Base-by-base conservation (phyloP, 192 early-diverging fungal species). In the Spizellomyces punctatus region DNA sequence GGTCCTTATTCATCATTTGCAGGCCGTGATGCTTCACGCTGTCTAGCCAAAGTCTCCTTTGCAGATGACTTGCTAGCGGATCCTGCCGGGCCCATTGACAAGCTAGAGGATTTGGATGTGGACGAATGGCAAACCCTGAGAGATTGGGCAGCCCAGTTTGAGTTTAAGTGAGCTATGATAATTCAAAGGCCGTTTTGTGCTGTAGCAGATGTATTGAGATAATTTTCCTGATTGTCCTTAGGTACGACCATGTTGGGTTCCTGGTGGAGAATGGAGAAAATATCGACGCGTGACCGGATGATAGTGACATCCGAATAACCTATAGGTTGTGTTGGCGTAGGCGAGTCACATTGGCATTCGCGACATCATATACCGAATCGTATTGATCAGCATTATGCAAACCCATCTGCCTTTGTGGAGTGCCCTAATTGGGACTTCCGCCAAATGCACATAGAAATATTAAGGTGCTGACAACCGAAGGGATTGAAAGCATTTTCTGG, bases 1-100 rank as follows among this genome's bases (percentile, higher is more conserved):
- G 94, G 94, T 6, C 94, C 92, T n/a, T 98, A 98, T 72, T 91
- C 88, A 42, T 96, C 95, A 85, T 98, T 97, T 89, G 90, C 95
- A 6, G 96, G 96, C 2, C 88, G 91, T n/a, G 96, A 98, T 82
- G 95, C 96, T 14, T 95, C 94, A 17, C 87, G 96, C 43, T 95
- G 96, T 0, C 79, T 98, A 64, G 92, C 95, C 46, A 90, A 95
- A 75, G 83, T 91, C 64, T 91, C 91, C 55, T 96, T 98, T 73
- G 92, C 94, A 67, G 79, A 72, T 56, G 81, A 83, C 9, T 85
- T 96, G 81, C 64, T 98, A 63, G 74, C 81, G 2, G 83, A 86
- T n/a, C 49, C 90, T 19, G 85, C 92, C 46, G 83, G 76, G 16
- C 89, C 92, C 1, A 85, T 98, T 50, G 96, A 98, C 76, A 82